Base-by-base conservation (phyloP, 129 eudicot species). In the Lactuca saligna region DNA sequence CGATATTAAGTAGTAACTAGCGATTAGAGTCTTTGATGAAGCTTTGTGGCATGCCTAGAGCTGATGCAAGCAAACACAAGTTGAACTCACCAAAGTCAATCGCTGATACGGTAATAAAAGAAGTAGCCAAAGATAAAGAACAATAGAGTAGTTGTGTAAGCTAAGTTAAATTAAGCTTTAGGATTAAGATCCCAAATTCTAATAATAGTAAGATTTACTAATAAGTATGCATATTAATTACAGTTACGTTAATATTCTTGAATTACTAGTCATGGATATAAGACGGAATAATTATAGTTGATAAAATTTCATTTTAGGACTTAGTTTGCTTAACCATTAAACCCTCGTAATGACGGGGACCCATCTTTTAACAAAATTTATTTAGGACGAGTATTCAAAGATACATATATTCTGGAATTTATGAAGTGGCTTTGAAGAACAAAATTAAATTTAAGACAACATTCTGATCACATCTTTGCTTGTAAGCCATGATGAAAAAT, bases 341-440 rank as follows among this genome's bases (percentile, higher is more conserved):
- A 90, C 58, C 63, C 82, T 84, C 89, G 77, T 56, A 14, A 68
- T 69, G 78, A 78, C 68, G 48, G 78, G 79, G 65, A 77, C 50
- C 63, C 16, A 64, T 56, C 39, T 57, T 37, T 75, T 69, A 61
- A 73, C 73, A 38, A 63, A 70, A 68, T 17, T 46, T 42, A 67
- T 59, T 66, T 57, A 59, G 38, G 63, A 54, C 11, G 54, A 71
- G 72, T 65, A 57, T 55, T 63, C 54, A 39, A 50, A 69, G 61
- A 69, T 74, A 39, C 48, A 31, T 66, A 3, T 31, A 31, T 63
- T 63, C 7, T 67, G 31, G 17, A 20, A 55, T 6, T 7, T 34
- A 75, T 70, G 82, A 88, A 83, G 96, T 85, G 96, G 77, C 96
- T 88, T 88, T 73, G 67, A 88, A 88, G 96, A 72, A 78, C 79